Conservation (phyloP, 1,139 yeast genomes). For the Blastobotrys arbuscula region DNA sequence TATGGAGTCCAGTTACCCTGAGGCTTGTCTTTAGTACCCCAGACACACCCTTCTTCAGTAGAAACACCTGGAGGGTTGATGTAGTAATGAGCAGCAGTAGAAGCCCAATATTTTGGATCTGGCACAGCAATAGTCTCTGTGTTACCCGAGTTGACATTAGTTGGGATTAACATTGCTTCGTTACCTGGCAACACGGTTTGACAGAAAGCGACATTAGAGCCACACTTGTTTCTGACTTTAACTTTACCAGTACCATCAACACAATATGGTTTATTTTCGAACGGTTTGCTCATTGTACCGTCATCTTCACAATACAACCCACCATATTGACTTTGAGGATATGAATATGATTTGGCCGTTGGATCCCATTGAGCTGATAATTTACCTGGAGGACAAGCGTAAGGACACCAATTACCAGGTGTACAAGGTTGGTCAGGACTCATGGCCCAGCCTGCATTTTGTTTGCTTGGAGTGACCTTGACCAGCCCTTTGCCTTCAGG, state of each 20-base stretch:
- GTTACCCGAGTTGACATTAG: constrained; percentile 48
- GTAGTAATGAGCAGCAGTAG: constrained; percentile 82
- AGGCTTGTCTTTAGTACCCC: constrained; percentile 69
- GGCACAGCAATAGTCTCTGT: constrained; percentile 69
- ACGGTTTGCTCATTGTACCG: constrained; percentile 64
- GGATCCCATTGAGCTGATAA: constrained; percentile 70
- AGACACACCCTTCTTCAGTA: constrained; percentile 68
- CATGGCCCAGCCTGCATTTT: constrained; percentile 85
- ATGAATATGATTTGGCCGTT: constrained; percentile 72
- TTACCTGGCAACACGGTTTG: constrained; percentile 92
- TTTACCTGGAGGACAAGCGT: constrained; percentile 83
- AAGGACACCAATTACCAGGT: constrained; percentile 76
- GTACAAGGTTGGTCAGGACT: constrained; percentile 69
- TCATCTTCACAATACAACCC: constrained; percentile 70
- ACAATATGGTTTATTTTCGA: constrained; percentile 56
- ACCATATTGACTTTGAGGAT: constrained; percentile 76
- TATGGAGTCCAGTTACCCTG: constrained; percentile 91
- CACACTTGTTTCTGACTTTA: constrained; percentile 47
- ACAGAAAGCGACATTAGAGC: constrained; percentile 65
- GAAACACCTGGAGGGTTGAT: constrained; percentile 83
- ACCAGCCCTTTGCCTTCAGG: constrained; percentile 65
- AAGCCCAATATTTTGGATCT: constrained; percentile 54
- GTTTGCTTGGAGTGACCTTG: constrained; percentile 50
- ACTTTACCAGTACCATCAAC: constrained; percentile 69
- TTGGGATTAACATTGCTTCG: constrained; percentile 91